phyloP scores from a whole-genome alignment of 345 rosid genomes.

The Punica granatum region DNA sequence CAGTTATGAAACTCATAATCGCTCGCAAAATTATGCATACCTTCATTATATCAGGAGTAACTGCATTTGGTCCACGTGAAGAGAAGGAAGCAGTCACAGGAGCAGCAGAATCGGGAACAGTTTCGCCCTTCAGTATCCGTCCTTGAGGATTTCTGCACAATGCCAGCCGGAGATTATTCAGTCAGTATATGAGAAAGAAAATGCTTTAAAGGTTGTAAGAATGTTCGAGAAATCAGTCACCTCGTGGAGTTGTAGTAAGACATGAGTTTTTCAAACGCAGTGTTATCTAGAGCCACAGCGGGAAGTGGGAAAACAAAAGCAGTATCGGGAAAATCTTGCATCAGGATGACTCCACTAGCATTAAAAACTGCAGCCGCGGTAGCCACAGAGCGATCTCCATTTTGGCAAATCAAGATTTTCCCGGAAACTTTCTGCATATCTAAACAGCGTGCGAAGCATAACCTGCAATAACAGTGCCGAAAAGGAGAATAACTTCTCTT shows the following conservation, averaged over 20 bases:
- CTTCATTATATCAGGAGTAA: conserved; percentile 28
- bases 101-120: conserved; percentile 16
- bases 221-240: background rate
- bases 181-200: background rate
- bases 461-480: conserved; percentile 14
- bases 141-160: conserved; percentile 20
- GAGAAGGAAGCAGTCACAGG: conserved; percentile 32
- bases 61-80: conserved; percentile 30
- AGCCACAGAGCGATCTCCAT: background rate
- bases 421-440: background rate
- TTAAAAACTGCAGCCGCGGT: background rate
- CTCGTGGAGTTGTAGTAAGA: background rate
- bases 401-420: background rate
- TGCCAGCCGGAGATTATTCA: background rate
- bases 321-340: too few species aligned
- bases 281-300: background rate
- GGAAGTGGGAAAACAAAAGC: background rate
- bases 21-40: background rate
- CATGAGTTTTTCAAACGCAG: background rate
- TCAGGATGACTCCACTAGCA: background rate
- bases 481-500: background rate
- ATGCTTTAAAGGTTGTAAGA: background rate
- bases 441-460: background rate
- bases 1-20: background rate
- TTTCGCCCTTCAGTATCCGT: conserved; percentile 24